Evolutionary conservation across 2,329 filamentous ascomycete species (phyloP), one percentile per base, ranked within the genome.

Genomic region (Xylariomycetidae sp.): DNA sequence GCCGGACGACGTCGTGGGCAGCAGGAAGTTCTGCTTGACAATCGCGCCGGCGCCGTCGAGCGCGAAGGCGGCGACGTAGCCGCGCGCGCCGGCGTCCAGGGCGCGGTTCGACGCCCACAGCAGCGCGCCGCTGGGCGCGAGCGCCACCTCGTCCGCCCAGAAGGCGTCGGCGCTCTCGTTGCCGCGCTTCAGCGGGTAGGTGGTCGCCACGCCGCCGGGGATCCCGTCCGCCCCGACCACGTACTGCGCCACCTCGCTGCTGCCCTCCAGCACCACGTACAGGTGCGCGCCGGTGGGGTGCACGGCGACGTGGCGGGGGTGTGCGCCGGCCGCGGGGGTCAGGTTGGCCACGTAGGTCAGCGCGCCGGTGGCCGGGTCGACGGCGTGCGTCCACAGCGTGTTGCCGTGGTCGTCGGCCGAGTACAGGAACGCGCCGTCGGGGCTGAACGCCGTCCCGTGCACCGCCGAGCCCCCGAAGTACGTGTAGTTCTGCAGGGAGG

Each of bases 391-490:
- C 53, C 52, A 57, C 10, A 57, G 58, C 35, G 65, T 63, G 50
- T 69, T 68, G 38, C 59, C 65, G 19, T 54, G 50, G 41, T 66
- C 57, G 43, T 69, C 67, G 19, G 67, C 65, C n/a, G 65, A 68
- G 50, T 68, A 70, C 12, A 70, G 48, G 42, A 64, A 64, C 27
- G 57, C 55, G 37, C 61, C 59, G 16, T 59, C 59, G 9, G 58
- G 56, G 40, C 65, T 63, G 33, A 69, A 63, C 13, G 65, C 63
- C 53, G 64, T 62, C 31, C 67, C 66, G 44, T 69, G 66, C 25
- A 70, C 61, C 25, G 59, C 64, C 2, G 65, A 67, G 32, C 58
- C 56, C 24, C 20, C 20, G 10, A 52, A 50, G 41, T 68, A 68
- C 32, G 61, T 59, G 51, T 63, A 68, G 45, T 64, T 62, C 42